These are phyloP conservation scores for Elaeis guineensis DNA, from an alignment of 176 grass and related monocot species.

Conservation along the genomic window DNA sequence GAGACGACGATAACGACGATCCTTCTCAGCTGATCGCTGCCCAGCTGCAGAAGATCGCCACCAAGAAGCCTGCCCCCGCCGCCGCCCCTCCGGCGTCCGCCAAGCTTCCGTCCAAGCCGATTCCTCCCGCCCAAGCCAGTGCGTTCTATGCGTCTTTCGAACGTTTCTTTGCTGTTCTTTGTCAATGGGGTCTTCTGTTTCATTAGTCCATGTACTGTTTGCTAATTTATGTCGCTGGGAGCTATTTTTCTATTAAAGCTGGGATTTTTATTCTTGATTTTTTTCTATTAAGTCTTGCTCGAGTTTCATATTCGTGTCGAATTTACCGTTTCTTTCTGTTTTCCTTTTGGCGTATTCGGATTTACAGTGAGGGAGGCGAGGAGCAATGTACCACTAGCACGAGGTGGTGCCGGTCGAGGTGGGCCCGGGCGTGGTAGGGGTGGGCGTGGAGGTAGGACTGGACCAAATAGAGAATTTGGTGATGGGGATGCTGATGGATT, in stretches of 20 bases:
- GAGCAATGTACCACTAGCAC: neutral
- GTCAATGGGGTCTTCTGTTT: too few relatives aligned
- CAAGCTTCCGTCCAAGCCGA: slow-evolving; percentile 11
- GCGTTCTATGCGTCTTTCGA: neutral
- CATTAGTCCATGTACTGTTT: too few relatives aligned
- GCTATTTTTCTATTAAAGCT: neutral
- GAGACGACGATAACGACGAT: slow-evolving; percentile 8
- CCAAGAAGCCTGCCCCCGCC: neutral
- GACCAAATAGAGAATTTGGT: neutral
- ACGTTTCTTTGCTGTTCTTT: too few relatives aligned
- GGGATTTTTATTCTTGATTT: neutral
- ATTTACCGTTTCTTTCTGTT: neutral
- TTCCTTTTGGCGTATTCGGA: neutral
- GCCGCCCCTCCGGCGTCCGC: neutral
- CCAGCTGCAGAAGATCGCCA: slow-evolving; percentile 8
- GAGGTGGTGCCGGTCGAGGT: slow-evolving; percentile 4
- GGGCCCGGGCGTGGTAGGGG: slow-evolving; percentile 8
- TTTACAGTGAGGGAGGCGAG: slow-evolving; percentile 5
- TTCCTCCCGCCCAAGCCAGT: slow-evolving; percentile 6
- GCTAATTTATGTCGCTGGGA: neutral
- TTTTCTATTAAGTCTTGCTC: neutral
- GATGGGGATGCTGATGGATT: slow-evolving; percentile 1
- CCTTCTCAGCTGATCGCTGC: slow-evolving; percentile 11
- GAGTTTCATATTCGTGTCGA: neutral
- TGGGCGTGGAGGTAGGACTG: neutral